Evolutionary conservation across 768 basidiomycete species (phyloP), one percentile per base, ranked within the genome.

Genomic region (Megacollybia marginata): DNA sequence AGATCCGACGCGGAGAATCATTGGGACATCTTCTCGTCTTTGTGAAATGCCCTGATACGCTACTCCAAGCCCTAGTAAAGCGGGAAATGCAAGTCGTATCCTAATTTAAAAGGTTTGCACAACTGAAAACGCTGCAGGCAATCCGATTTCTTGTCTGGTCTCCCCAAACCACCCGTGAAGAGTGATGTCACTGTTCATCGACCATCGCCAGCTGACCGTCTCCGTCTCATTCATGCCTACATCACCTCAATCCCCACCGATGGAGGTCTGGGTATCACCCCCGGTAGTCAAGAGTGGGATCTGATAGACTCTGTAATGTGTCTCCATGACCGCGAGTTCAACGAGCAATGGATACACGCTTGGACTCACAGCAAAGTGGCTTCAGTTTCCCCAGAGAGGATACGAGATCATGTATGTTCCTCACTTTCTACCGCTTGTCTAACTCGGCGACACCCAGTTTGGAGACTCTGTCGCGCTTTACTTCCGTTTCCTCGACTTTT

Each of bases 401-500:
- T 95, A 44, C 78, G 85, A 40, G 76, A 85, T 55, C 85, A 90
- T 67, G 86, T 82, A 46, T 48, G 73, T 65, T n/a, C 11, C 42
- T 12, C 9, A 88, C 2, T 99, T 98, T 62, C 81, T 86, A 1
- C 75, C 40, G 11, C 31, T 42, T 33, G 42, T 44, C 23, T 48
- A 10, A 23, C 44, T 0, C 20, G 1, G n/a, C n/a, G n/a, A n/a
- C 10, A 49, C 44, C 18, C 53, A 82, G 78, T 92, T 90, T 55
- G 92, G 92, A 10, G 88, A 89, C 60, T 74, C 81, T 1, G 69
- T 92, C 13, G 89, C 91, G 1, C 76, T 92, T 33, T 94, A 99
- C 68, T 97, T 94, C 66, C 78, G 80, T 45, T 96, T 95, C 71
- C 76, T 97, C n/a, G 78, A 81, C 6, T 80, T 82, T 42, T 97